Evolutionary conservation across 2,329 filamentous ascomycete genomes (phyloP).

Genomic region (Chaetoscypha palmicola): DNA sequence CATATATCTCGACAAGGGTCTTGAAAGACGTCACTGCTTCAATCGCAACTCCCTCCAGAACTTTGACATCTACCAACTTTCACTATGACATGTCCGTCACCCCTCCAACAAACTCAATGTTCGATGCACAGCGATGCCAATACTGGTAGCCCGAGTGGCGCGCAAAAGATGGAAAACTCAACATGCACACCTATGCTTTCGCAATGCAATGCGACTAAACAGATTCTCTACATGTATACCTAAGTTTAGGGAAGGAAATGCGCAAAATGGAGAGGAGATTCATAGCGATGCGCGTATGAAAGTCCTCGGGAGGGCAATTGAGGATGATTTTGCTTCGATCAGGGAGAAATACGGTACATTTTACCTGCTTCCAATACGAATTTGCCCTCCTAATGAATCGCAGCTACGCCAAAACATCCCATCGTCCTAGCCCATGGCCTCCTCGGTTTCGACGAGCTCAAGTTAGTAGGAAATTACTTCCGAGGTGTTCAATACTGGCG

Average conservation of each 20-base stretch:
- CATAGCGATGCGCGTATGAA: slow-evolving; percentile 41
- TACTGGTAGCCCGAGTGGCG: slow-evolving; percentile 23
- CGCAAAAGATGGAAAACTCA: slow-evolving; percentile 23
- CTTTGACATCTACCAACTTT: slow-evolving; percentile 13
- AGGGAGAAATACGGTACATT: slow-evolving; percentile 47
- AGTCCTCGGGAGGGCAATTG: slow-evolving; percentile 45
- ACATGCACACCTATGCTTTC: slow-evolving; percentile 10
- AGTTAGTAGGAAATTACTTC: slow-evolving; percentile 40
- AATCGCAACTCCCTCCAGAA: slow-evolving; percentile 13
- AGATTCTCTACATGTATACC: slow-evolving; percentile 3
- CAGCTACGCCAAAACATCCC: slow-evolving; percentile 48
- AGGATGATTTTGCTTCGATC: slow-evolving; percentile 55
- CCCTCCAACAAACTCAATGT: slow-evolving; percentile 22
- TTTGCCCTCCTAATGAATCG: slow-evolving; percentile 6
- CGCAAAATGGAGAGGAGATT: slow-evolving; percentile 10
- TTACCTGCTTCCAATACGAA: not conserved
- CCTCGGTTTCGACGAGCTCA: slow-evolving; percentile 55
- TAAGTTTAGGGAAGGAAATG: not conserved
- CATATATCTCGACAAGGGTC: not conserved
- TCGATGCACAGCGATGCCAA: slow-evolving; percentile 22
- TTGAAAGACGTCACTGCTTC: slow-evolving; percentile 23
- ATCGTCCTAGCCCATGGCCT: slow-evolving; percentile 61
- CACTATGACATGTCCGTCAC: slow-evolving; percentile 10
- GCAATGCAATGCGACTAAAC: not conserved
- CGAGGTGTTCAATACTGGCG: slow-evolving; percentile 58